Percentiles rank a stretch among this genome's conserved stretches.
Evolutionary conservation across 2,329 filamentous ascomycete genomes (phyloP).

Genomic region (Claviceps fusiformis): DNA sequence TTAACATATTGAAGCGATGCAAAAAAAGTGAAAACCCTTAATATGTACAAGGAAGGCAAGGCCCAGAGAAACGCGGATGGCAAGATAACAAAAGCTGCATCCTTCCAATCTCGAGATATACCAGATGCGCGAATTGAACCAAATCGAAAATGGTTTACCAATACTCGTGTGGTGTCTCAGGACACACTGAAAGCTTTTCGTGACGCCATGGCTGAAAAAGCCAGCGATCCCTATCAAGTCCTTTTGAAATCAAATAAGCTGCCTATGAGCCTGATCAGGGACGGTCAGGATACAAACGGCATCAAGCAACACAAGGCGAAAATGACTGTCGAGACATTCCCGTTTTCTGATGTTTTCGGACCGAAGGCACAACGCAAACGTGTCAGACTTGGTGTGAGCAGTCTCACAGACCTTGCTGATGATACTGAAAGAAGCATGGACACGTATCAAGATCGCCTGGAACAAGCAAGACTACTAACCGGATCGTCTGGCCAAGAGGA

Average conservation of each 20-base stretch:
- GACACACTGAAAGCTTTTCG: conserved; percentile 78
- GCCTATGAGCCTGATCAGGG: conserved; percentile 84
- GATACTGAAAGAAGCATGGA: conserved; percentile 71
- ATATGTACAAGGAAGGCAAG: conserved; percentile 82
- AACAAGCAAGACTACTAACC: conserved; percentile 64
- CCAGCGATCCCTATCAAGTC: conserved; percentile 81
- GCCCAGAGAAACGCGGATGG: conserved; percentile 70
- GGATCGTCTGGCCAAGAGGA: conserved; percentile 48
- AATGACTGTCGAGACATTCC: conserved; percentile 77
- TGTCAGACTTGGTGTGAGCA: conserved; percentile 75
- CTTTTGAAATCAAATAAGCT: conserved; percentile 96
- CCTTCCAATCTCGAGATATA: conserved; percentile 69
- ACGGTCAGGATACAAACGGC: conserved; percentile 63
- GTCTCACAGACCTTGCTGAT: conserved; percentile 68
- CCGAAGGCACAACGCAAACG: conserved; percentile 87
- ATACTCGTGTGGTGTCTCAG: conserved; percentile 79
- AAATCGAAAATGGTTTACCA: conserved; percentile 95
- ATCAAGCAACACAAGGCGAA: conserved; percentile 88
- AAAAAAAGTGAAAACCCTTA: conserved; percentile 79
- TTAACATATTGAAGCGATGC: conserved; percentile 34
- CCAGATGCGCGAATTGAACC: conserved; percentile 84
- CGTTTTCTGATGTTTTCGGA: conserved; percentile 81
- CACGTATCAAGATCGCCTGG: conserved; percentile 64
- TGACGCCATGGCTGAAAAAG: conserved; percentile 81
- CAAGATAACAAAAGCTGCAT: conserved; percentile 71